phyloP scores from a whole-genome alignment of 305 asterid species.

The Lippia alba region DNA sequence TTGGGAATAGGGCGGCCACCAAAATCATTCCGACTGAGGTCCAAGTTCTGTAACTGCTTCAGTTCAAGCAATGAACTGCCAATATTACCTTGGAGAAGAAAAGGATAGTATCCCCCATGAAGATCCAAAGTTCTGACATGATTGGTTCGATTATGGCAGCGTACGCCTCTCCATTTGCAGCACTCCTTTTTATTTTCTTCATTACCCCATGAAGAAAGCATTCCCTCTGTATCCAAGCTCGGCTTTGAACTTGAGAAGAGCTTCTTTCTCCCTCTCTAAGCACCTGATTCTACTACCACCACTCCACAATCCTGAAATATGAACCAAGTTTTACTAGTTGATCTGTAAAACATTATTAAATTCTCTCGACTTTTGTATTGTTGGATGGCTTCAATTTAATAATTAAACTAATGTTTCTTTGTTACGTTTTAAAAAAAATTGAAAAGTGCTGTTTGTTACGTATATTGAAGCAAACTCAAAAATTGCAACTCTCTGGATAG shows the following conservation, averaged over 20 bases:
- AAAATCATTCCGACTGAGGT: slow-evolving; percentile 15
- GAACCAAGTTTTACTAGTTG: not conserved
- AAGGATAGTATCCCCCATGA: not conserved
- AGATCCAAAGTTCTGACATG: slow-evolving; percentile 7
- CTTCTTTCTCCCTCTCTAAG: slow-evolving; percentile 24
- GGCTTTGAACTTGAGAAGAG: slow-evolving; percentile 30
- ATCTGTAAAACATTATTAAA: no score
- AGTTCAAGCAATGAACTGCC: slow-evolving; percentile 30
- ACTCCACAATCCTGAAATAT: not conserved
- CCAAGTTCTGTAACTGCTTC: slow-evolving; percentile 17
- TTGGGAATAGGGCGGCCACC: not conserved
- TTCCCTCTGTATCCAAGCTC: slow-evolving; percentile 15
- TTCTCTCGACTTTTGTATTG: no score
- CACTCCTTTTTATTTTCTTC: slow-evolving; percentile 19
- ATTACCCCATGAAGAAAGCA: slow-evolving; percentile 29
- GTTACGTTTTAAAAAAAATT: no score
- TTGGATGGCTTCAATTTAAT: no score
- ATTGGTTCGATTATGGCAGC: slow-evolving; percentile 23
- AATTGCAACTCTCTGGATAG: no score
- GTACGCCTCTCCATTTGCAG: slow-evolving; percentile 32
- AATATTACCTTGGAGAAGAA: slow-evolving; percentile 16
- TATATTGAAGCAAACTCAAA: no score
- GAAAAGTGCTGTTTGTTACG: no score
- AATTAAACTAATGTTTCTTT: no score
- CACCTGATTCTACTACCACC: slow-evolving; percentile 12